These are phyloP conservation scores for Pseudopithomyces chartarum DNA, from an alignment of 2,329 filamentous ascomycete genomes.

Conservation along the genomic window DNA sequence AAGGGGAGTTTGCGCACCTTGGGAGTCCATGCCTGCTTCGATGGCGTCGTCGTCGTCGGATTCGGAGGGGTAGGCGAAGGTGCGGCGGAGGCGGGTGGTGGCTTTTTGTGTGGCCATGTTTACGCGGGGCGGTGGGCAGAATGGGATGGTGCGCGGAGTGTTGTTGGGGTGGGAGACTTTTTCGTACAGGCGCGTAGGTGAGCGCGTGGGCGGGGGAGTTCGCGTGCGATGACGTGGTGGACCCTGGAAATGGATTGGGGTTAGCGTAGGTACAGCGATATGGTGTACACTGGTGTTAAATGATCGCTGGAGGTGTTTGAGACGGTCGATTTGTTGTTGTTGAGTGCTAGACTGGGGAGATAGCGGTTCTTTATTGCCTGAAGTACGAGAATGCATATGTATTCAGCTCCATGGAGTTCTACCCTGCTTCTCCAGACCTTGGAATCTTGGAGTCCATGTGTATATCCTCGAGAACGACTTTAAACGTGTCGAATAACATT, in stretches of 20 bases:
- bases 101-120: conserved; percentile 45
- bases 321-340: no score
- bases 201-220: not conserved
- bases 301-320: no score
- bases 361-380: no score
- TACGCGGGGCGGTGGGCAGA: not conserved
- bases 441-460: no score
- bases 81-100: conserved; percentile 71
- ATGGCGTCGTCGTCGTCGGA: conserved; percentile 59
- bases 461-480: no score
- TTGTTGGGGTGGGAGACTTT: not conserved
- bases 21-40: conserved; percentile 73
- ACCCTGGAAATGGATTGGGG: not conserved
- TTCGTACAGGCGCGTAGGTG: not conserved
- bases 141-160: not conserved
- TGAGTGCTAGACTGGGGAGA: no score
- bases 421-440: no score
- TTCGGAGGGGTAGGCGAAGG: conserved; percentile 74
- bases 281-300: not conserved
- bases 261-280: not conserved
- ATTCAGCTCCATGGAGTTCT: no score
- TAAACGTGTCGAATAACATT: no score
- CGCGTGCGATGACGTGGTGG: conserved; percentile 2
- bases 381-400: no score
- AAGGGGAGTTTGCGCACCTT: conserved; percentile 57